Evolutionary conservation across 768 basidiomycete genomes (phyloP).

Genomic region (Mycena galopus): DNA sequence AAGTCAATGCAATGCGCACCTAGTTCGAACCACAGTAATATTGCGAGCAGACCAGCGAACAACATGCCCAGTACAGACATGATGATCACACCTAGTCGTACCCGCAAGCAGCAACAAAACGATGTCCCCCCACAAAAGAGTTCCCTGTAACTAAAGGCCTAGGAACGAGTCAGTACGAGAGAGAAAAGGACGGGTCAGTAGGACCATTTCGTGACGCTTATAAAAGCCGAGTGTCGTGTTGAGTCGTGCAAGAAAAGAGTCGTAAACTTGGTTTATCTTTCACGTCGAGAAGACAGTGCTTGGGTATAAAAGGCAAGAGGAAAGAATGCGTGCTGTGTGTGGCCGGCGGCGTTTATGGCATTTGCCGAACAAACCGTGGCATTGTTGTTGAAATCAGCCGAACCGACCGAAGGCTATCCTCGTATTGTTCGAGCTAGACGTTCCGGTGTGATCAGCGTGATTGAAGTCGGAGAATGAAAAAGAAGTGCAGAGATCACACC

Average conservation of each 20-base stretch:
- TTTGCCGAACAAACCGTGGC: too few relatives aligned
- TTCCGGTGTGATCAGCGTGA: too few relatives aligned
- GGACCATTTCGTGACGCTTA: slow-evolving; percentile 2
- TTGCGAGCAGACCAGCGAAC: slow-evolving; percentile 65
- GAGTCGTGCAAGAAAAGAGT: background rate
- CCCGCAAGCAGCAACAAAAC: slow-evolving; percentile 73
- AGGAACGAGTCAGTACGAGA: background rate
- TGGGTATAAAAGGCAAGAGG: too few relatives aligned
- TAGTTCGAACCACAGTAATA: slow-evolving; percentile 74
- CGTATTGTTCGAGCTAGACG: too few relatives aligned
- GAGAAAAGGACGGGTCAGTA: background rate
- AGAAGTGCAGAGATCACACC: too few relatives aligned
- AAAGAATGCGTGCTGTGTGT: too few relatives aligned
- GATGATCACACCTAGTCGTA: slow-evolving; percentile 69
- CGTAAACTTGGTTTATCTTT: background rate
- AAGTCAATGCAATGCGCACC: slow-evolving; percentile 29
- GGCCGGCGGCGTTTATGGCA: too few relatives aligned
- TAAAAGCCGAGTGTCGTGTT: background rate
- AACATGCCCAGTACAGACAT: slow-evolving; percentile 68
- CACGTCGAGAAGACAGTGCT: too few relatives aligned
- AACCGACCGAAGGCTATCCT: too few relatives aligned
- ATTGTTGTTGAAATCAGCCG: too few relatives aligned
- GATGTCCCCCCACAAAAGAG: slow-evolving; percentile 63
- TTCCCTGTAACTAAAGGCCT: slow-evolving; percentile 57
- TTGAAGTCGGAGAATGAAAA: too few relatives aligned